A percentile compares a stretch with the other conserved stretches of the same genome.
phyloP scores from a whole-genome alignment of 179 eudicot species.

The Beta macrorhiza region DNA sequence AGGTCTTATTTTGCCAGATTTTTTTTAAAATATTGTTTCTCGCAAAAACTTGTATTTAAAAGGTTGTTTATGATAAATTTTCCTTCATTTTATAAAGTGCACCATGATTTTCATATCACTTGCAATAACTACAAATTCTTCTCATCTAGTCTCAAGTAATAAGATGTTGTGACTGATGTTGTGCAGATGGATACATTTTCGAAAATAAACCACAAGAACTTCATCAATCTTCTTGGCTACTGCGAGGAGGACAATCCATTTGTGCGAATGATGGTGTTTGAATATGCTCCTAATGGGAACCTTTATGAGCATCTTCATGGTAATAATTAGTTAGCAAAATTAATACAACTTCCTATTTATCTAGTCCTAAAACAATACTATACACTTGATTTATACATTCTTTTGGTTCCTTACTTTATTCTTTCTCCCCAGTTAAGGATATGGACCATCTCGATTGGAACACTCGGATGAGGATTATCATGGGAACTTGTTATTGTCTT shows the following conservation, averaged over 20 bases:
- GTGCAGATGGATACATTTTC: constrained; percentile 66
- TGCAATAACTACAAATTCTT: background rate
- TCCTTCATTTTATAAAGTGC: background rate
- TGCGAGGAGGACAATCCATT: constrained; percentile 91
- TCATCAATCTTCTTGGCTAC: constrained; percentile 82
- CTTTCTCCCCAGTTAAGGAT: constrained; percentile 52
- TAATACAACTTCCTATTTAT: background rate
- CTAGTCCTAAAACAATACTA: background rate
- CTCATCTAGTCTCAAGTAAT: constrained; percentile 13
- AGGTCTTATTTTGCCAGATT: too few relatives aligned
- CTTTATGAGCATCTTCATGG: constrained; percentile 92
- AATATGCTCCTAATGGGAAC: constrained; percentile 84
- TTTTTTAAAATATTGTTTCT: too few relatives aligned
- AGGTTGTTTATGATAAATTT: too few relatives aligned
- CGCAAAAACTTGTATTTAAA: too few relatives aligned
- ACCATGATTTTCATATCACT: background rate
- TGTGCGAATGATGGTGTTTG: constrained; percentile 92
- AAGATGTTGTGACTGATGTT: constrained; percentile 13
- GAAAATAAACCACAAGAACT: constrained; percentile 87
- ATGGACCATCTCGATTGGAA: constrained; percentile 83
- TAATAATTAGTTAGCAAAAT: constrained; percentile 24
- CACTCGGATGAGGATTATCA: constrained; percentile 69
- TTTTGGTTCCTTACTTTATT: background rate
- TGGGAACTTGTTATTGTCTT: constrained; percentile 90
- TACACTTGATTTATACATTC: background rate